These are phyloP conservation scores for Homolaphlyctis polyrhiza DNA, from an alignment of 371 early-diverging fungal genomes.

Conservation along the genomic window DNA sequence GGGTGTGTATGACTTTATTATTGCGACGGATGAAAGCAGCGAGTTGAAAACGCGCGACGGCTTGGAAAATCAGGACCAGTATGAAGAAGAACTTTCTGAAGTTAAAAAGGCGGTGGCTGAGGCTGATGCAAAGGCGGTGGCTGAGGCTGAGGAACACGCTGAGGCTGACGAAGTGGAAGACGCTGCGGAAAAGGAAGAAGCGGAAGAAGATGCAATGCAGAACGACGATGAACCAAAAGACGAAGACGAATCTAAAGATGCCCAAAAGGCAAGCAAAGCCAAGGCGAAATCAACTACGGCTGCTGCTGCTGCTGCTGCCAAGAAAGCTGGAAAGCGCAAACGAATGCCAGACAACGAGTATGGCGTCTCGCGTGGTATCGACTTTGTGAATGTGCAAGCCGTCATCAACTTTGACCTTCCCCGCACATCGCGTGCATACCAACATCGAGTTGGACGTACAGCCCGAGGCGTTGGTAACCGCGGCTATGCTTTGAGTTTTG, in stretches of 20 bases:
- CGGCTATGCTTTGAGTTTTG: slow-evolving; percentile 87
- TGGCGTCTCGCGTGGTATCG: slow-evolving; percentile 96
- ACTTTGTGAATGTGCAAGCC: slow-evolving; percentile 87
- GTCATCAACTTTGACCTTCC: slow-evolving; percentile 99
- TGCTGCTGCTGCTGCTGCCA: slow-evolving; percentile 20
- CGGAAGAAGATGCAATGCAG: too few species aligned
- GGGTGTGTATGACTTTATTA: slow-evolving; percentile 92
- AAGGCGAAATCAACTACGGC: slow-evolving; percentile 1
- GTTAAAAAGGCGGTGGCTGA: too few species aligned
- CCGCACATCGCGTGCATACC: slow-evolving; percentile 79
- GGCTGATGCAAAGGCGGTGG: slow-evolving; percentile 23
- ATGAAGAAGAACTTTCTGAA: slow-evolving; percentile 28
- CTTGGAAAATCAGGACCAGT: slow-evolving; percentile 61
- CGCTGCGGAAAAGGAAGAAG: slow-evolving; percentile 16
- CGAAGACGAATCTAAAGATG: slow-evolving; percentile 5
- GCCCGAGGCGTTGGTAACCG: slow-evolving; percentile 79
- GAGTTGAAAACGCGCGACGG: slow-evolving; percentile 11
- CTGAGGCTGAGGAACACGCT: slow-evolving; percentile 9
- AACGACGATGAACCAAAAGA: slow-evolving; percentile 6
- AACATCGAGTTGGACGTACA: slow-evolving; percentile 96
- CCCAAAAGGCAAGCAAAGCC: slow-evolving; percentile 10
- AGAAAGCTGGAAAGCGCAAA: slow-evolving; percentile 7
- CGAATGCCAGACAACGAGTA: slow-evolving; percentile 62
- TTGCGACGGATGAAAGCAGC: slow-evolving; percentile 87
- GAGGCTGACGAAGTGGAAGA: slow-evolving; percentile 25